phyloP scores from a whole-genome alignment of 2,329 filamentous ascomycete genomes.

The Rachicladosporium sp. region DNA sequence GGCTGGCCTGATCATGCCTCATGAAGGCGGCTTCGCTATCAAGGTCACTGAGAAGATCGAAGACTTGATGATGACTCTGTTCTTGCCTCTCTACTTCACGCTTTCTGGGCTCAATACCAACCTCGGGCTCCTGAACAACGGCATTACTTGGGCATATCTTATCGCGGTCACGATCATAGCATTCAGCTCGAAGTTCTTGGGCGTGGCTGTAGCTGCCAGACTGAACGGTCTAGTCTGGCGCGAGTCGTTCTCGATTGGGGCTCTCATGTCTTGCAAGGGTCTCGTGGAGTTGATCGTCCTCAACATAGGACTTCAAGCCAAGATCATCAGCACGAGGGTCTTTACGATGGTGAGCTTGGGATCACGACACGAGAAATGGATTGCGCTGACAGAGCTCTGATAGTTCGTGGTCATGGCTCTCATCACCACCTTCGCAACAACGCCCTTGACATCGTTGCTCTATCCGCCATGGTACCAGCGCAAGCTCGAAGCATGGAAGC shows the following conservation, averaged over 20 bases:
- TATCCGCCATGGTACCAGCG: constrained; percentile 68
- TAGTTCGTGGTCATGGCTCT: constrained; percentile 82
- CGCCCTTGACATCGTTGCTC: constrained; percentile 58
- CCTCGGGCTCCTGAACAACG: constrained; percentile 64
- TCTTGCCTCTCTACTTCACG: constrained; percentile 81
- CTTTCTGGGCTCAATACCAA: constrained; percentile 78
- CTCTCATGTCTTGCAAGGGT: constrained; percentile 89
- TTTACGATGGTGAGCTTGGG: constrained; percentile 52
- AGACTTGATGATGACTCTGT: constrained; percentile 68
- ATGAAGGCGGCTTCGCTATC: constrained; percentile 75
- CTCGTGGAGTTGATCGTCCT: constrained; percentile 82
- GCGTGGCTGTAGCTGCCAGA: constrained; percentile 63
- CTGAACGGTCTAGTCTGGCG: constrained; percentile 68
- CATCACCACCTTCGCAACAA: constrained; percentile 72
- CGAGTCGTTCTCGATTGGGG: constrained; percentile 72
- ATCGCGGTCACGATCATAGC: constrained; percentile 66
- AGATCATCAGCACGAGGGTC: constrained; percentile 64
- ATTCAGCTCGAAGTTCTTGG: constrained; percentile 69
- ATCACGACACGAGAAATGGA: too few species aligned
- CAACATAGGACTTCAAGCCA: constrained; percentile 69
- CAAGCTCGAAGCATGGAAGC: constrained; percentile 62
- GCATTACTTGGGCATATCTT: constrained; percentile 76
- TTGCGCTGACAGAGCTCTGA: too few species aligned
- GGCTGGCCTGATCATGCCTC: constrained; percentile 73
- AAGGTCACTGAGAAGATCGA: constrained; percentile 84